Evolutionary conservation across 2,329 filamentous ascomycete species (phyloP), one percentile per base, ranked within the genome.

Genomic region (Colletotrichum graminicola): DNA sequence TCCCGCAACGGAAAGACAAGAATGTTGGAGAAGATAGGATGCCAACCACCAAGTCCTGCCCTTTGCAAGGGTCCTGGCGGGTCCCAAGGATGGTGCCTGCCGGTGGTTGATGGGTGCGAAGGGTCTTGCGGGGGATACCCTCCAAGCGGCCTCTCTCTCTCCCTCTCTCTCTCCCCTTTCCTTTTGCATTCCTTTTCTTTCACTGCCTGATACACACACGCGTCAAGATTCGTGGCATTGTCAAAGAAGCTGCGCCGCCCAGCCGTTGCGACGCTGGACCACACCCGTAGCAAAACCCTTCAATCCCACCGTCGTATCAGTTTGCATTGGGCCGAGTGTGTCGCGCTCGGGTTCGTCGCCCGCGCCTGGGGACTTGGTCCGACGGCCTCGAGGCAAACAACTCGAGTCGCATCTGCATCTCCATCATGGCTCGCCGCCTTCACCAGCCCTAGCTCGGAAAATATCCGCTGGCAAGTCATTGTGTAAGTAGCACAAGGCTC

Each of bases 401-500:
- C 21, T 16, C 16, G 34, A 32, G 23, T 43, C 23, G 61, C 23
- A 34, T 36, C n/a, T 26, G 2, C 36, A 11, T 54, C 47, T 62
- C 47, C 11, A 10, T 14, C 32, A 12, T 51, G 12, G 2, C 14
- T 34, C 26, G 34, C 18, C 14, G 16, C 21, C 60, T 54, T 10
- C 34, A 26, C 14, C 23, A 36, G 47, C 8, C n/a, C 16, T 11
- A 14, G 8, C 14, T n/a, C 32, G 47, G 23, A 16, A 1, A 47
- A 23, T 32, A 32, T n/a, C 14, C 47, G 52, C 52, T 16, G 47
- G 26, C 60, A 47, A 62, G 60, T 62, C 47, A 62, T 62, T 23
- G 36, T 62, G 16, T 14, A 51, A 36, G 32, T 62, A 45, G 60
- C n/a, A 29, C 43, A 49, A 51, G 18, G 60, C 45, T 26, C 34